Conservation (phyloP, 805 yeast species). For the Ogataea wickerhamii region DNA sequence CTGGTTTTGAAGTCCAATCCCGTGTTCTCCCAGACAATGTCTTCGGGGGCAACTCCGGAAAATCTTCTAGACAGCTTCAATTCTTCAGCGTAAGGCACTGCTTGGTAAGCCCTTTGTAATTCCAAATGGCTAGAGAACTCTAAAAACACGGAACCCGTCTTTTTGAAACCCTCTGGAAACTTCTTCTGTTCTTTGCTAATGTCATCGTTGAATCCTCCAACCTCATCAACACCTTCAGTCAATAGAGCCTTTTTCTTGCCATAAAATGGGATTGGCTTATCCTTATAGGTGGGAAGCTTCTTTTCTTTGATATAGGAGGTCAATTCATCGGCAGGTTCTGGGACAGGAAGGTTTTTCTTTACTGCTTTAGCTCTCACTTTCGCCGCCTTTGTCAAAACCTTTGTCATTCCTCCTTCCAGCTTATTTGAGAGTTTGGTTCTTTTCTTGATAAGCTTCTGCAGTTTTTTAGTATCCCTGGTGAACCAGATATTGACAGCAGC, state of each 20-base stretch:
- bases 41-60: constrained; percentile 74
- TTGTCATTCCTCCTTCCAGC: constrained; percentile 64
- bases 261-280: constrained; percentile 60
- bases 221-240: constrained; percentile 60
- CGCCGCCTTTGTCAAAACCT: constrained; percentile 56
- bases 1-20: constrained; percentile 56
- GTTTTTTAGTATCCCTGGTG: constrained; percentile 58
- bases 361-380: constrained; percentile 50
- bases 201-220: constrained; percentile 66
- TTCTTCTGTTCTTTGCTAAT: constrained; percentile 56
- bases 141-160: constrained; percentile 67
- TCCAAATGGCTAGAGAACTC: constrained; percentile 83
- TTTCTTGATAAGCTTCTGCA: constrained; percentile 56
- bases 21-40: constrained; percentile 79
- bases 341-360: constrained; percentile 54
- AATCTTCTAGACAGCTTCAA: constrained; percentile 44
- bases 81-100: constrained; percentile 54
- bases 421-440: constrained; percentile 57
- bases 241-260: constrained; percentile 87
- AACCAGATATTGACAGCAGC: constrained; percentile 55
- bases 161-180: constrained; percentile 46
- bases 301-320: constrained; percentile 61
- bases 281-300: constrained; percentile 81
- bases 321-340: constrained; percentile 55
- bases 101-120: constrained; percentile 85